phyloP scores from a whole-genome alignment of 2,329 filamentous ascomycete species.

The Grosmannia clavigera region DNA sequence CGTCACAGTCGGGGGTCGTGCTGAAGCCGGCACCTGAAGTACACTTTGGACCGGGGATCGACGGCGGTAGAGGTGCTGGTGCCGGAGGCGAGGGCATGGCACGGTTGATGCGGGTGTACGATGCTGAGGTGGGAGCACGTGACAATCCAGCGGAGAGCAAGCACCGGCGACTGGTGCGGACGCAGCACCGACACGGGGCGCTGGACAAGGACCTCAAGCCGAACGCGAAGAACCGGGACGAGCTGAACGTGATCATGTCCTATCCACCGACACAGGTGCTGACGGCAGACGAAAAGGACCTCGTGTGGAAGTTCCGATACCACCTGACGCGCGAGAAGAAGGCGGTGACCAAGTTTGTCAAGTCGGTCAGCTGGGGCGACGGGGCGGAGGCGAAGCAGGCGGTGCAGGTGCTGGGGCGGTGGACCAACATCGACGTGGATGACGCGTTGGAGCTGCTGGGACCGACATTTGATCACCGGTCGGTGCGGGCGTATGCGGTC shows the following conservation, averaged over 20 bases:
- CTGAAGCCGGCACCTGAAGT: slow-evolving; percentile 78
- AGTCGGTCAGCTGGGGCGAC: slow-evolving; percentile 40
- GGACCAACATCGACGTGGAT: slow-evolving; percentile 95
- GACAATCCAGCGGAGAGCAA: slow-evolving; percentile 95
- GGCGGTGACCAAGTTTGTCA: slow-evolving; percentile 92
- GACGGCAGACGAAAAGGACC: slow-evolving; percentile 82
- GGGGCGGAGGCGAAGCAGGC: slow-evolving; percentile 51
- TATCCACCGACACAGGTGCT: slow-evolving; percentile 87
- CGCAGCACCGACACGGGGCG: slow-evolving; percentile 80
- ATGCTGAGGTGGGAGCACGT: slow-evolving; percentile 77
- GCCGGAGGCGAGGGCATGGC: slow-evolving; percentile 17
- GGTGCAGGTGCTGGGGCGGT: slow-evolving; percentile 77
- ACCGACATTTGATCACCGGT: slow-evolving; percentile 77
- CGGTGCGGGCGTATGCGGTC: slow-evolving; percentile 86
- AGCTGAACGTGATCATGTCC: slow-evolving; percentile 79
- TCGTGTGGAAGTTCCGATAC: slow-evolving; percentile 96
- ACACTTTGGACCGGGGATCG: slow-evolving; percentile 76
- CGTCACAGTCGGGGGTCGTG: slow-evolving; percentile 55
- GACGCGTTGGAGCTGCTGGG: slow-evolving; percentile 90
- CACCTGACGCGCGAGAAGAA: slow-evolving; percentile 86
- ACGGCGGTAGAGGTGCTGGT: background rate
- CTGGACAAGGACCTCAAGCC: slow-evolving; percentile 92
- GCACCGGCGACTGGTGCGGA: slow-evolving; percentile 81
- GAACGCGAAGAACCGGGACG: slow-evolving; percentile 89
- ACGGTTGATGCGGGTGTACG: slow-evolving; percentile 74